phyloP scores from a whole-genome alignment of 306 rosid genomes.

The Herpetospermum pedunculosum region DNA sequence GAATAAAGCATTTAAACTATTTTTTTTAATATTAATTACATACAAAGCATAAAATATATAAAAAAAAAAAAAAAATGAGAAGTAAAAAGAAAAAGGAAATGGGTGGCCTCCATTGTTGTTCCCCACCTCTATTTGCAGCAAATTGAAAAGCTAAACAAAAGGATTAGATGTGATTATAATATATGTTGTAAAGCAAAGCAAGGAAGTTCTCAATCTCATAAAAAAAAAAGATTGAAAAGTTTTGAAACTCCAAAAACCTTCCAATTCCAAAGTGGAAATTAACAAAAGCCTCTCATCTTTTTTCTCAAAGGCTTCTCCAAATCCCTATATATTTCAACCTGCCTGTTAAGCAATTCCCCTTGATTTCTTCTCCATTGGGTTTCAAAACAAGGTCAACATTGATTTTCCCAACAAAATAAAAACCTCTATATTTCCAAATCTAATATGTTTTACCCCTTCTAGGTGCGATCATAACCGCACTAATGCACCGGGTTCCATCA shows the following conservation, averaged over 20 bases:
- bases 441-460: not conserved
- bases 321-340: constrained; percentile 1
- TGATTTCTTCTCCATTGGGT: constrained; percentile 1
- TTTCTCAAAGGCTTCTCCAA: not conserved
- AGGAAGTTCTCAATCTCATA: not conserved
- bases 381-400: constrained; percentile 10
- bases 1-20: no score
- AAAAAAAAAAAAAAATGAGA: no score
- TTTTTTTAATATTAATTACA: no score
- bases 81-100: no score
- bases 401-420: constrained; percentile 12
- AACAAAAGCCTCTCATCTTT: not conserved
- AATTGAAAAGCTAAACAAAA: not conserved
- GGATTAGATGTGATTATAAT: not conserved
- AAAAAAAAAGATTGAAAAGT: not conserved
- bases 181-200: not conserved
- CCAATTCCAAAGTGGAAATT: not conserved
- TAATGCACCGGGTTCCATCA: no score
- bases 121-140: not conserved
- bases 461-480: no score
- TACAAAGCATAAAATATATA: no score
- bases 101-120: not conserved
- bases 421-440: not conserved
- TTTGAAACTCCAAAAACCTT: not conserved
- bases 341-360: constrained; percentile 11